A percentile compares a stretch with the other conserved stretches of the same genome.
Evolutionary conservation across 1,139 yeast species (phyloP).

Genomic region (Yamadazyma kanchanaburiensis): DNA sequence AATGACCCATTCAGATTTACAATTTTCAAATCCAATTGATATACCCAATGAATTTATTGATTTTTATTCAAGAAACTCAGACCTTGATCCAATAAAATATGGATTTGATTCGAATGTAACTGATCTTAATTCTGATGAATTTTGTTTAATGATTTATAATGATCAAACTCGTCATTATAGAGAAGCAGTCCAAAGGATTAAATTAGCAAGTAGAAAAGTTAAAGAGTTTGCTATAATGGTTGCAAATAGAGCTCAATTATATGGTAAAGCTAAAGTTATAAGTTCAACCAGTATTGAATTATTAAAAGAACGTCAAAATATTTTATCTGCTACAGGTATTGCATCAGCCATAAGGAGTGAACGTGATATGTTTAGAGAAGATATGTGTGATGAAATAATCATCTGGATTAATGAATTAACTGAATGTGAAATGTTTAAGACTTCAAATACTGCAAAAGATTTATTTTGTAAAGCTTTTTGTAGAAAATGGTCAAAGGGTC

Average conservation of each 20-base stretch:
- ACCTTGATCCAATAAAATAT: constrained; percentile 30
- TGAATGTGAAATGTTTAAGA: constrained; percentile 51
- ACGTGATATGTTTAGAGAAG: constrained; percentile 75
- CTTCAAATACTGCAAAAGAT: constrained; percentile 46
- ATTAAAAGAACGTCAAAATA: constrained; percentile 51
- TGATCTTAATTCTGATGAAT: constrained; percentile 50
- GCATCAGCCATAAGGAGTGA: constrained; percentile 64
- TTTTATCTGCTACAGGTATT: constrained; percentile 59
- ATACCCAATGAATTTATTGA: constrained; percentile 19
- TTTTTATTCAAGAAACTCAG: constrained; percentile 23
- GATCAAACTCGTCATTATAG: constrained; percentile 74
- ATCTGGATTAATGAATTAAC: constrained; percentile 63
- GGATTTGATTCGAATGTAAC: constrained; percentile 20
- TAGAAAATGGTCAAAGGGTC: constrained; percentile 55
- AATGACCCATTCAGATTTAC: constrained; percentile 44
- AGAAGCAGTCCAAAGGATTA: constrained; percentile 69
- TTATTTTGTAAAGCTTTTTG: constrained; percentile 54
- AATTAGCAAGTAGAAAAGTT: constrained; percentile 61
- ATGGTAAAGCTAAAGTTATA: constrained; percentile 69
- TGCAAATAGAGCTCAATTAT: constrained; percentile 56
- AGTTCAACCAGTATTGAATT: constrained; percentile 50
- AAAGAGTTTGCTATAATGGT: constrained; percentile 74
- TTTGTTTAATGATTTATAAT: constrained; percentile 64
- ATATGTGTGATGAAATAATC: constrained; percentile 71
- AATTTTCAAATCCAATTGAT: constrained; percentile 26